phyloP scores from a whole-genome alignment of 108 stramenopile species.

The Schizochytrium sp. region DNA sequence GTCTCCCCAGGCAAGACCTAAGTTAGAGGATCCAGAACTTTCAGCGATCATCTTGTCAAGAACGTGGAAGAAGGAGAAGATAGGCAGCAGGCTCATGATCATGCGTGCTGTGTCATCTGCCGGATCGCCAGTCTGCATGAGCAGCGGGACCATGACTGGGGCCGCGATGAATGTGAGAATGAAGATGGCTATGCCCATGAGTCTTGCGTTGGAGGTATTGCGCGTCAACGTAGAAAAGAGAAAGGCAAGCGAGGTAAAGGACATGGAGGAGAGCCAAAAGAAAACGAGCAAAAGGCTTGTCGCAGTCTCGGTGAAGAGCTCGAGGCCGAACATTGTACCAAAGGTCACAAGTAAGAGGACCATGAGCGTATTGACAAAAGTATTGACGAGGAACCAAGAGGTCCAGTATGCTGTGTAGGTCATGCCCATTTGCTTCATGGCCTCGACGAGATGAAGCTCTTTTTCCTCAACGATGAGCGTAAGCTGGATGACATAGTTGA shows the following conservation, averaged over 20 bases:
- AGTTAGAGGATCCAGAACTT: background rate
- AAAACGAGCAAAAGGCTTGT: background rate
- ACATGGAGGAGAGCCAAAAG: constrained; percentile 4
- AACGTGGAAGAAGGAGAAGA: constrained; percentile 1
- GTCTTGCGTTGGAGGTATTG: background rate
- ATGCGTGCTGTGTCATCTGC: background rate
- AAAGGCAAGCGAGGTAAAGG: background rate
- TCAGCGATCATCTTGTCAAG: background rate
- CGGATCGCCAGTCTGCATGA: background rate
- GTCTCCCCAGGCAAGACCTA: background rate
- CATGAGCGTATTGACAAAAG: background rate
- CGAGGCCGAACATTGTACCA: background rate
- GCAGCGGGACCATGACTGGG: background rate
- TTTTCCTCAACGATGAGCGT: constrained; percentile 9
- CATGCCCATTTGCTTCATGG: constrained; percentile 15
- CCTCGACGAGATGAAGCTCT: background rate
- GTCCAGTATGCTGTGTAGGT: background rate
- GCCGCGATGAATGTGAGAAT: constrained; percentile 7
- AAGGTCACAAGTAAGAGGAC: background rate
- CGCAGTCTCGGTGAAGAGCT: background rate
- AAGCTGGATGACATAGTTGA: constrained; percentile 15
- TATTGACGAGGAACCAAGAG: constrained; percentile 3
- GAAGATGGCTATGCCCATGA: background rate
- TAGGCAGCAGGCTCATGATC: background rate
- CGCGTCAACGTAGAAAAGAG: background rate